These are phyloP conservation scores for Penicillium sp. DNA, from an alignment of 2,329 filamentous ascomycete species.

Conservation along the genomic window DNA sequence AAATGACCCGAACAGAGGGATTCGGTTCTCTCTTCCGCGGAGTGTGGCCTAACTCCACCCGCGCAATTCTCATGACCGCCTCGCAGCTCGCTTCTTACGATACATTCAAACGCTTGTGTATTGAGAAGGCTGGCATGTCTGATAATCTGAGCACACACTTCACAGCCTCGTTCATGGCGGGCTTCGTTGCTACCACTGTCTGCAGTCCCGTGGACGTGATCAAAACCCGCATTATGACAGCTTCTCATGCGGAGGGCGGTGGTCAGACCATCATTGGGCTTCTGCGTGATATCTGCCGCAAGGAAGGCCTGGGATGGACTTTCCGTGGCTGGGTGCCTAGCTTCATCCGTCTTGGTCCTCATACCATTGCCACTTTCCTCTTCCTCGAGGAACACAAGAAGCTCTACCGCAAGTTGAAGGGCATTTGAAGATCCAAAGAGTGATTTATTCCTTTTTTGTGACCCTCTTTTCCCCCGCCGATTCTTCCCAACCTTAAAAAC, in stretches of 20 bases:
- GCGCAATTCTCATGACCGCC: constrained; percentile 65
- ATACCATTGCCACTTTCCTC: constrained; percentile 64
- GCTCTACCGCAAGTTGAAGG: constrained; percentile 51
- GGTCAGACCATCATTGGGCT: constrained; percentile 48
- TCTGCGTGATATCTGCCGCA: constrained; percentile 52
- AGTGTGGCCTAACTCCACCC: constrained; percentile 61
- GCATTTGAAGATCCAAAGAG: constrained; percentile 38
- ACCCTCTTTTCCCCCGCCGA: not conserved
- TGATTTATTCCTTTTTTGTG: constrained; percentile 1
- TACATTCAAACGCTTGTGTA: constrained; percentile 58
- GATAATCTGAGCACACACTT: constrained; percentile 62
- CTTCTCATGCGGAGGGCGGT: constrained; percentile 42
- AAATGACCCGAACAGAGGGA: constrained; percentile 87
- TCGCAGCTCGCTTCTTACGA: constrained; percentile 64
- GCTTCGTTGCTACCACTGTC: constrained; percentile 65
- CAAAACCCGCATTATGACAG: constrained; percentile 65
- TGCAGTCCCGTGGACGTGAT: constrained; percentile 66
- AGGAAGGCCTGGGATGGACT: constrained; percentile 62
- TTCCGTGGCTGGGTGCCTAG: constrained; percentile 67
- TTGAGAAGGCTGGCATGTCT: constrained; percentile 51
- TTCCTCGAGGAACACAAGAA: constrained; percentile 69
- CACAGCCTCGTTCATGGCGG: constrained; percentile 58
- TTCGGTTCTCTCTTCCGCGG: constrained; percentile 72
- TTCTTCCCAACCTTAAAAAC: constrained; percentile 1
- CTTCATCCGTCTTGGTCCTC: constrained; percentile 63